phyloP scores from a whole-genome alignment of 306 rosid genomes.

The Cotoneaster glaucophyllus region DNA sequence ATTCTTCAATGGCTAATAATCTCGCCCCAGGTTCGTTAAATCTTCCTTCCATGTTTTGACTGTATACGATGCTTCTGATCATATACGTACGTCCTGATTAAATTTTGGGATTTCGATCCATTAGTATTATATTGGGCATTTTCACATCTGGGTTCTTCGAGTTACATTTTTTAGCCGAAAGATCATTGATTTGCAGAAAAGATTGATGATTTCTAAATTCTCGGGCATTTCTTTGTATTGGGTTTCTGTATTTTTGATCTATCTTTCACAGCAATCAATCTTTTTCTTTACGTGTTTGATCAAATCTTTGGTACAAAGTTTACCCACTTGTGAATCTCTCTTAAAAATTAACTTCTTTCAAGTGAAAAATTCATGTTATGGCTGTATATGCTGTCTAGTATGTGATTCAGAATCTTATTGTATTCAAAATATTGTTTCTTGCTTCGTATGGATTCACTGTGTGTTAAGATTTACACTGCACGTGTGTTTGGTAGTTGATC shows the following conservation, averaged over 20 bases:
- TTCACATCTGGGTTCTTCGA: constrained; percentile 10
- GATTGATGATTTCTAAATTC: not conserved
- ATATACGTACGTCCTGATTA: not conserved
- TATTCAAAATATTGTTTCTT: not conserved
- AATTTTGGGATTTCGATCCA: not conserved
- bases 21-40: constrained; percentile 49
- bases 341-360: not conserved
- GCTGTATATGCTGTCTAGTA: not conserved
- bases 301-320: not conserved
- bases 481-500: constrained; percentile 18
- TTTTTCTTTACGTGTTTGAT: not conserved
- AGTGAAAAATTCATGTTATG: constrained; percentile 4
- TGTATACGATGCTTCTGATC: constrained; percentile 66
- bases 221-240: constrained; percentile 5
- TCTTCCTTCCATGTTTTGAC: constrained; percentile 22
- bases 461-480: constrained; percentile 7
- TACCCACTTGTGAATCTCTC: too few relatives aligned
- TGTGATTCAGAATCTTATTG: constrained; percentile 4
- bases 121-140: not conserved
- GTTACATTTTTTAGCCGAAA: constrained; percentile 24
- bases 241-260: constrained; percentile 5
- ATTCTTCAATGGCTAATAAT: constrained; percentile 8
- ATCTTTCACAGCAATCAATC: not conserved
- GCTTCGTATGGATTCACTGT: constrained; percentile 8
- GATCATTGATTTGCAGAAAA: constrained; percentile 25